These are phyloP conservation scores for Rostrohypoxylon terebratum DNA, from an alignment of 495 filamentous ascomycete species.

Conservation along the genomic window DNA sequence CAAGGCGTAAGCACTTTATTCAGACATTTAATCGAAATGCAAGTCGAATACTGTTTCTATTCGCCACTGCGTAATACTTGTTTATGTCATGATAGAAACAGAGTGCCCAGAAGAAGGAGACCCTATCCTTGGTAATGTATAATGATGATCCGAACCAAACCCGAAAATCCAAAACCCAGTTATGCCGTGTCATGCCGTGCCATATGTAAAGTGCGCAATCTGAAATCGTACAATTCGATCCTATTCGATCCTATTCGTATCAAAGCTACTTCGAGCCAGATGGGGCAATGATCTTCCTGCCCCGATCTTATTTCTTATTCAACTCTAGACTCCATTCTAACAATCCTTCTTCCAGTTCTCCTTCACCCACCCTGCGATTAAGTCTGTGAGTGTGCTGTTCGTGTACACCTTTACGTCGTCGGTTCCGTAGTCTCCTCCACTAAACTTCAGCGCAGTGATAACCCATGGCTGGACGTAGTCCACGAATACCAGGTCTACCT, in stretches of 20 bases:
- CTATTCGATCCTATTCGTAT: background rate
- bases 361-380: slow-evolving; percentile 82
- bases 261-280: background rate
- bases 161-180: background rate
- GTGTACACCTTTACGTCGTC: slow-evolving; percentile 74
- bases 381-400: slow-evolving; percentile 75
- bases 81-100: too few species aligned
- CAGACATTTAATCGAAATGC: too few species aligned
- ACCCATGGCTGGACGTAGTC: slow-evolving; percentile 90
- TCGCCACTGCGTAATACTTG: too few species aligned
- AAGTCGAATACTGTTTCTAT: too few species aligned
- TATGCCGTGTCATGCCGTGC: background rate
- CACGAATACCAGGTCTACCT: slow-evolving; percentile 87
- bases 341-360: slow-evolving; percentile 77
- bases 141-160: background rate
- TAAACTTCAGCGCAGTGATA: slow-evolving; percentile 75
- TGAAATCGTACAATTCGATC: slow-evolving; percentile 5
- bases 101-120: too few species aligned
- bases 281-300: background rate
- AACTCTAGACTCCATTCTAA: slow-evolving; percentile 23
- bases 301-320: background rate
- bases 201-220: slow-evolving; percentile 10
- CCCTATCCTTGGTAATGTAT: background rate
- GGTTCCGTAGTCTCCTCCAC: slow-evolving; percentile 68
- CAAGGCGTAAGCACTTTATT: too few species aligned